A percentile compares a stretch with the other conserved stretches of the same genome.
These are phyloP conservation scores for Gypsophila paniculata DNA, from an alignment of 179 eudicot species.

Conservation along the genomic window DNA sequence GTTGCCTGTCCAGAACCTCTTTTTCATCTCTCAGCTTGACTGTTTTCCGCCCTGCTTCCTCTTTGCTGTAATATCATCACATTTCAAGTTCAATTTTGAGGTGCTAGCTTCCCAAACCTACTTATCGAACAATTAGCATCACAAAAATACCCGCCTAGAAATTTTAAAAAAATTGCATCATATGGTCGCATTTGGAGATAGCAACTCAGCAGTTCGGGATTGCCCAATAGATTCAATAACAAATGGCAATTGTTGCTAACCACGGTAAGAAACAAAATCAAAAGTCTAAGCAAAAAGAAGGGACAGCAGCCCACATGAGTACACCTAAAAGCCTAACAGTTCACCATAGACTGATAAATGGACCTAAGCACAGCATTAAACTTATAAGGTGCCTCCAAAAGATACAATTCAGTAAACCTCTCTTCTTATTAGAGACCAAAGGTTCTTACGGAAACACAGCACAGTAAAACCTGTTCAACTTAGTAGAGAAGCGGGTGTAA, in stretches of 20 bases:
- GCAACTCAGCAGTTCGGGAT: no score
- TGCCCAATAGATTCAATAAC: background rate
- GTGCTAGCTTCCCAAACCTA: background rate
- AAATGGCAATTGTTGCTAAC: background rate
- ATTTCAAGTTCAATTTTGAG: background rate
- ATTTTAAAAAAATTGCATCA: background rate
- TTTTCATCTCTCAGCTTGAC: constrained; percentile 83
- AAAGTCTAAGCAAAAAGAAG: no score
- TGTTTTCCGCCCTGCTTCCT: constrained; percentile 86
- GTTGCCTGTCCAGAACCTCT: constrained; percentile 90
- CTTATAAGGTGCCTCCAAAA: no score
- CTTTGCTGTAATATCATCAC: constrained; percentile 64
- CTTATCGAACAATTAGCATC: background rate
- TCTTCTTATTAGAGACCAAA: no score
- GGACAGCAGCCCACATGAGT: no score
- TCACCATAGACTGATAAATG: background rate
- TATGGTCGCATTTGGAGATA: background rate
- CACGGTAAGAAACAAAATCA: background rate
- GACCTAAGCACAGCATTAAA: background rate
- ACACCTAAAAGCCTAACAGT: no score
- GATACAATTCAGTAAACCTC: no score
- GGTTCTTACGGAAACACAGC: no score
- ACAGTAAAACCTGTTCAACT: background rate
- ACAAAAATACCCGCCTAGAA: background rate
- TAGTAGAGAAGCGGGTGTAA: background rate